These are phyloP conservation scores for Candida peoriensis DNA, from an alignment of 805 yeast species.

Conservation along the genomic window DNA sequence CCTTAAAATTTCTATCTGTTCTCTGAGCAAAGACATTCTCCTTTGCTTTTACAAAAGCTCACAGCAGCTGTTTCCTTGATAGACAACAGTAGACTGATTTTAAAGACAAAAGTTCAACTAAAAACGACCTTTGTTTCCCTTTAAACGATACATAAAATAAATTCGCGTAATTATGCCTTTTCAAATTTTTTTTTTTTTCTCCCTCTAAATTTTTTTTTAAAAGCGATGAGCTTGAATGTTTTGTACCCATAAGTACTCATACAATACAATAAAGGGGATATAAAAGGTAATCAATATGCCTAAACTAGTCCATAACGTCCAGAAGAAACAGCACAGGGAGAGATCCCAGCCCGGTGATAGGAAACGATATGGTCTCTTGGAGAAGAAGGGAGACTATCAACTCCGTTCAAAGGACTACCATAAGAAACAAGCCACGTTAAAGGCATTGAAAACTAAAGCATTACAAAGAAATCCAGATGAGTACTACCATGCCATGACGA, in stretches of 20 bases:
- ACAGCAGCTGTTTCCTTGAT: too few relatives aligned
- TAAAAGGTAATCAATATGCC: slow-evolving; percentile 45
- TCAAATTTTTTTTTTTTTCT: too few relatives aligned
- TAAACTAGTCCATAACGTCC: slow-evolving; percentile 80
- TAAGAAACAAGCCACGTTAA: slow-evolving; percentile 53
- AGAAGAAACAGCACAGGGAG: slow-evolving; percentile 94
- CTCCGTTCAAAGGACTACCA: slow-evolving; percentile 67
- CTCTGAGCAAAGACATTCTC: too few relatives aligned
- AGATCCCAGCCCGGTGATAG: slow-evolving; percentile 82
- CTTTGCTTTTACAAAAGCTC: too few relatives aligned
- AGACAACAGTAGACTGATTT: too few relatives aligned
- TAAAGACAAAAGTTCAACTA: too few relatives aligned
- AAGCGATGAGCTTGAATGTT: slow-evolving; percentile 1
- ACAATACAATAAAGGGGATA: too few relatives aligned
- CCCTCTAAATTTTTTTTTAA: too few relatives aligned
- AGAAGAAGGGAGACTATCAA: slow-evolving; percentile 84
- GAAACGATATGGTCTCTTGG: slow-evolving; percentile 75
- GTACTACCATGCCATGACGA: slow-evolving; percentile 90
- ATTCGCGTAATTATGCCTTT: too few relatives aligned
- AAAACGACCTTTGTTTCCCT: too few relatives aligned
- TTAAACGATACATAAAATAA: too few relatives aligned
- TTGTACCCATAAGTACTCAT: neutral
- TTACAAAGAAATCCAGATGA: slow-evolving; percentile 85
- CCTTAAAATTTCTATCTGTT: too few relatives aligned
- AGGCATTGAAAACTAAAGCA: slow-evolving; percentile 69